Base-by-base conservation (phyloP, 2,329 filamentous ascomycete genomes). In the Fonsecaea pedrosoi region DNA sequence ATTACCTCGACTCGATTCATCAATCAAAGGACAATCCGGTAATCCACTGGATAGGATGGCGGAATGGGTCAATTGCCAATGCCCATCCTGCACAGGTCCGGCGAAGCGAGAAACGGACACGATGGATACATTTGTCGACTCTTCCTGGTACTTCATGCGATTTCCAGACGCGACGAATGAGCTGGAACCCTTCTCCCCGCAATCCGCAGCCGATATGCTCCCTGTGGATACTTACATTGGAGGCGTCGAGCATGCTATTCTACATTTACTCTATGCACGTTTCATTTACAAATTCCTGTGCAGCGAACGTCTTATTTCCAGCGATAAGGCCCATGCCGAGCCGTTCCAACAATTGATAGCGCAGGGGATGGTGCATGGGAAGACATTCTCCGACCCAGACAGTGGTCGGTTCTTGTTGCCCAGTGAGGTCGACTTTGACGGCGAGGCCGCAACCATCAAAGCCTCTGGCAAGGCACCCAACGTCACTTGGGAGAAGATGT, bases 121-220 rank as follows among this genome's bases (percentile, higher is more conserved):
- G 2, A 96, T 97, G 93, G 93, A 97, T 77, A 97, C 93, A 0
- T 97, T 97, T 79, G 93, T 97, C 68, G 93, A 96, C 79, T 96
- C 92, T 1, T 96, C 92, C 62, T 97, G 93, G 93, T 97, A 97
- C 78, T 96, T 89, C 74, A 87, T 94, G 79, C 87, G 92, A 12
- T 96, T 92, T 73, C 79, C 89, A 34, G 92, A 96, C 73, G 82
- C 90, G 0, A 82, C 87, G 18, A 94, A 95, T 71, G 71, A 82
- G 13, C 74, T 84, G 1, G 76, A 81, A 13, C 88, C 87, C 0
- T 88, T 96, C 70, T 87, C 87, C 0, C 79, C 87, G n/a, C 79
- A 83, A 18, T 83, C 83, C 10, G 86, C 86, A 12, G 81, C 84
- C 68, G 74, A 75, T 6, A 80, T 82, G 15, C 84, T 95, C 54